Base-by-base conservation (phyloP, 495 filamentous ascomycete species). In the Penicillium desertorum region DNA sequence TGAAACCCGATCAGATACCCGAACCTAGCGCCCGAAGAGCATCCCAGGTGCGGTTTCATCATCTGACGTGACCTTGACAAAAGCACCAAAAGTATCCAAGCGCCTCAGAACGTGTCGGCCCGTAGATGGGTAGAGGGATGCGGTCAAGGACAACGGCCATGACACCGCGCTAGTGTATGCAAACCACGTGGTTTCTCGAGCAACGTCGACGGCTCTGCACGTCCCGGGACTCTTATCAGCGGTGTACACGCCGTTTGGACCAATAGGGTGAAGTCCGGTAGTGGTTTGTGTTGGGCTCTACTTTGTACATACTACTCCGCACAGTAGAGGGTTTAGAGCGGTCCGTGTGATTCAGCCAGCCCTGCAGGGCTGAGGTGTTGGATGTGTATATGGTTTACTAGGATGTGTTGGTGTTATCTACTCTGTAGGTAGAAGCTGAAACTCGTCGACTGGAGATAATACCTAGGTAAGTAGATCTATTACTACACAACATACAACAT, bases 61-160 rank as follows among this genome's bases (percentile, higher is more conserved):
- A n/a, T 34, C 20, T 45, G 53, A 55, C 34, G 8, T 39, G 32
- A 30, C 34, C 10, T 14, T 20, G 17, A 14, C 8, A 37, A 43
- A 30, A 53, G 23, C 45, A 48, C 49, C 23, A 19, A 10, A 19
- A 29, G n/a, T 4, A 23, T 9, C 36, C 19, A 30, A 42, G 22
- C 25, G 10, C 12, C 9, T 19, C 23, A 12, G 52, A 47, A 55
- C 32, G 53, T 55, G 53, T 46, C 44, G 44, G 53, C 34, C 25
- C 22, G 12, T 25, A 47, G 43, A 39, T 55, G 53, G 53, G 29
- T 17, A 36, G 30, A 41, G 17, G 23, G 34, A 55, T 55, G 53
- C 53, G 53, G 53, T 55, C 53, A 55, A 55, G 16, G n/a, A 34
- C 53, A 55, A 27, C 52, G 43, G 53, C 44, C 34, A 39, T 45